Evolutionary conservation across 1,139 yeast genomes (phyloP).

Genomic region (Geotrichum carabidarum): DNA sequence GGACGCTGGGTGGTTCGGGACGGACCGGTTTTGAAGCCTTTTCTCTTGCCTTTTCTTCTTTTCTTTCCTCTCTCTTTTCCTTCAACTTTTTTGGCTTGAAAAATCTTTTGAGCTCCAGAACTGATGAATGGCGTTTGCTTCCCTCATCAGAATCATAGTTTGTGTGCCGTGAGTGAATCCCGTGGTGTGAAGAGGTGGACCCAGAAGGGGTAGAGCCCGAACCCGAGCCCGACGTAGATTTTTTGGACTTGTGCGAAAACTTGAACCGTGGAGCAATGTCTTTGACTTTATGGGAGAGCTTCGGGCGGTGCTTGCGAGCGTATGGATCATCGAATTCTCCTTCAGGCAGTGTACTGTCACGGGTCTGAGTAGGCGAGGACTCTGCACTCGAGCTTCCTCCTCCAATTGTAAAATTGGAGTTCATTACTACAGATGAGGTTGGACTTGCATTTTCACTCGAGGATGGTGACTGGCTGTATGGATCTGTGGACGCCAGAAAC

Average conservation of each 20-base stretch:
- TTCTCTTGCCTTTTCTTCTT: background rate
- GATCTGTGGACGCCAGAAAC: constrained; percentile 9
- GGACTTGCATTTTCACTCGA: constrained; percentile 7
- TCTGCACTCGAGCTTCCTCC: constrained; percentile 1
- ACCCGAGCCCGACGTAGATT: constrained; percentile 10
- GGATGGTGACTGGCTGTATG: constrained; percentile 3
- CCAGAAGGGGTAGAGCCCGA: constrained; percentile 6
- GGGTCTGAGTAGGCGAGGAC: constrained; percentile 22
- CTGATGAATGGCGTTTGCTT: constrained; percentile 31
- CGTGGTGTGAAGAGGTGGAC: background rate
- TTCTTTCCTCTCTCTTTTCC: constrained; percentile 4
- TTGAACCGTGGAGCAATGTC: constrained; percentile 38
- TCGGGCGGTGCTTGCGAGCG: constrained; percentile 34
- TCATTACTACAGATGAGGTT: constrained; percentile 12
- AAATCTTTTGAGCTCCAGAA: constrained; percentile 40
- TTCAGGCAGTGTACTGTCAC: constrained; percentile 22
- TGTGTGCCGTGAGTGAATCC: background rate
- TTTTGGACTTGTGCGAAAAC: constrained; percentile 28
- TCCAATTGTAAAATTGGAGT: constrained; percentile 13
- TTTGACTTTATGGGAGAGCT: constrained; percentile 28
- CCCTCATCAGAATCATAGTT: constrained; percentile 16
- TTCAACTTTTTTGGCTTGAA: constrained; percentile 29
- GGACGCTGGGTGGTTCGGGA: constrained; percentile 14
- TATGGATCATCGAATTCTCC: constrained; percentile 34
- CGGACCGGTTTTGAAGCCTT: constrained; percentile 14